Evolutionary conservation across 2,329 filamentous ascomycete species (phyloP), one percentile per base, ranked within the genome.

Genomic region (Fusarium sp.): DNA sequence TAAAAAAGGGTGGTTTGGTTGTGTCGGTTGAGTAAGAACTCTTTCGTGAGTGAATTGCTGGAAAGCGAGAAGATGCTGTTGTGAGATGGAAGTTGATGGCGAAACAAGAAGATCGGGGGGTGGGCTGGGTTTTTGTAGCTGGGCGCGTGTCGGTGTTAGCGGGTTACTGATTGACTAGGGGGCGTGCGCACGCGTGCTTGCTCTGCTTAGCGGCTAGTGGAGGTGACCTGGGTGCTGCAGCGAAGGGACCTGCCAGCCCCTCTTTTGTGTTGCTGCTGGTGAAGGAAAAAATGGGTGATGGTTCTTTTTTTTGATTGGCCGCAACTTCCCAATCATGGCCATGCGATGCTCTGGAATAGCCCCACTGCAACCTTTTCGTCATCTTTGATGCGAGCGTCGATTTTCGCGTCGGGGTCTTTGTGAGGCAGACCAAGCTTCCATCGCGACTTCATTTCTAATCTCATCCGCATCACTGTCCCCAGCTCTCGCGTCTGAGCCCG

Each of bases 51-150:
- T 66, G 44, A 57, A 58, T 52, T 66, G 70, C 71, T 38, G 61
- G 20, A n/a, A 75, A 72, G 76, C 76, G 75, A 79, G 72, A 57
- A 69, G 75, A 75, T 77, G 76, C 74, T 72, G 74, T 77, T 77
- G 70, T 76, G 75, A 76, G 76, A 76, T 77, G 71, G 57, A 80
- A 81, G 81, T 80, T 82, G 82, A 81, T 81, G 83, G 80, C 79
- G 81, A 78, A 78, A 76, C 75, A 76, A 78, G 79, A 79, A 80
- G 80, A 81, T 83, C 79, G 83, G 84, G 85, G 85, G 84, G 83
- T 78, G 77, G 77, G 76, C 77, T 81, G 83, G 81, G 80, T 80
- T 88, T 88, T 88, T 88, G 86, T 89, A 89, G 84, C 83, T 86
- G 84, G 81, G 84, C 83, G 85, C 83, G 84, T 80, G 79, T 73